A percentile compares a stretch with the other conserved stretches of the same genome.
Conservation (phyloP, 2,329 filamentous ascomycete genomes). For the Xylaria hypoxylon region DNA sequence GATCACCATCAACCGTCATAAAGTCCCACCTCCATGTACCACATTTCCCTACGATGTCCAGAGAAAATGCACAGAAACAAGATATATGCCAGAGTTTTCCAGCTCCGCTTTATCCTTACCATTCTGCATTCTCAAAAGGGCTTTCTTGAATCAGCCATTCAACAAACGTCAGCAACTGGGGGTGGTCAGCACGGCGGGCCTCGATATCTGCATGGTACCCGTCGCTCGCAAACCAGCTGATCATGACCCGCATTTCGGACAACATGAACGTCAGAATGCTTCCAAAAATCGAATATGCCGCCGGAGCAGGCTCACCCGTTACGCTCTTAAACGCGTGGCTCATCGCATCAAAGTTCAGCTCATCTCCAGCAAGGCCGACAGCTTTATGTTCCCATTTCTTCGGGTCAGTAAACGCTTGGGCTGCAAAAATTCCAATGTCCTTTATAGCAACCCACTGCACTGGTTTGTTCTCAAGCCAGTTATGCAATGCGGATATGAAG, state of each 20-base stretch:
- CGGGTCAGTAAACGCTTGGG: slow-evolving; percentile 56
- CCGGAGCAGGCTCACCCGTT: slow-evolving; percentile 47
- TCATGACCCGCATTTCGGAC: slow-evolving; percentile 50
- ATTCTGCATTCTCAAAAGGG: slow-evolving; percentile 41
- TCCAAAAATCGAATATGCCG: slow-evolving; percentile 49
- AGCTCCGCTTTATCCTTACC: neutral
- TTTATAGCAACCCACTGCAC: slow-evolving; percentile 57
- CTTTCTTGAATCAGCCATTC: slow-evolving; percentile 51
- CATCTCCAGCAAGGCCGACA: slow-evolving; percentile 59
- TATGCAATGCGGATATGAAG: slow-evolving; percentile 52
- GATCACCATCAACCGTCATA: neutral
- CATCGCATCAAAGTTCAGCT: slow-evolving; percentile 54
- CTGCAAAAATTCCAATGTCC: slow-evolving; percentile 61
- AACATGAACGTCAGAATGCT: slow-evolving; percentile 48
- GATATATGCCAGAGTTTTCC: neutral
- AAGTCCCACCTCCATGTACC: neutral
- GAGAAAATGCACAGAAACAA: neutral
- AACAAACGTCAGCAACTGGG: slow-evolving; percentile 50
- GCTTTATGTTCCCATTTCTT: slow-evolving; percentile 53
- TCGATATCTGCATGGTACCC: slow-evolving; percentile 52
- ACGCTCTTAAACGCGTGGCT: slow-evolving; percentile 45
- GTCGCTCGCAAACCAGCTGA: slow-evolving; percentile 53
- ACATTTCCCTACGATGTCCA: neutral
- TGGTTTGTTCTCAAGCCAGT: slow-evolving; percentile 50
- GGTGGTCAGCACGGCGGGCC: slow-evolving; percentile 48